Base-by-base conservation (phyloP, 2,329 filamentous ascomycete genomes). In the Colletotrichum sp. region DNA sequence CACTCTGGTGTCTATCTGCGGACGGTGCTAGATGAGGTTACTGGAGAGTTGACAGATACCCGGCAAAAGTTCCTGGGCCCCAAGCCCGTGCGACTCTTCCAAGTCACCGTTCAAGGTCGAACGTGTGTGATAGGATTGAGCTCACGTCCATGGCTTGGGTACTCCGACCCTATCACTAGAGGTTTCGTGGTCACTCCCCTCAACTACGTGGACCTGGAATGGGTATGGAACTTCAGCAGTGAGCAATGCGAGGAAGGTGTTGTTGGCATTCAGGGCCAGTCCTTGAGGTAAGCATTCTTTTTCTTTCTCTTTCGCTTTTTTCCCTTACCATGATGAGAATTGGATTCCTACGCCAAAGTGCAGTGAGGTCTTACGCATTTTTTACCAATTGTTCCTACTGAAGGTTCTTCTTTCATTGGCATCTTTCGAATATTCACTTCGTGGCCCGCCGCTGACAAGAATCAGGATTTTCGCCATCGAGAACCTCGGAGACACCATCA, bases 351-450 rank as follows among this genome's bases (percentile, higher is more conserved):
- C 79, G 89, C 89, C 85, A 81, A 78, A 78, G 81, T 82, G 89
- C 88, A 76, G 88, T 92, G 90, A 92, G 90, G 90, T 81, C 80
- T 85, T 86, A 89, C 86, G 84, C 85, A 86, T 87, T 89, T 86
- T 88, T 64, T 88, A 88, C 89, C 95, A 98, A 98, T 98, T 98
- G 96, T 98, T 98, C 95, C 95, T 98, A 93, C 96, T 98, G 96
- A 98, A 84, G 87, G 77, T 77, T 76, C 67, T 77, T 80, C 57
- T 52, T 67, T 9, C 30, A 55, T 21, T 39, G 39, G 15, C 57
- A 55, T 52, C 21, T 26, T 72, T 13, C 32, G 28, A 15, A 63
- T 2, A 34, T 59, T 52, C 65, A 76, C 78, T 57, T 79, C 71
- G 24, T 49, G 57, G 65, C 73, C 55, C 59, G 21, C 71, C 81